Percentiles rank a stretch among this genome's conserved stretches.
Conservation (phyloP, 352 stramenopile species). For the Pythium myriotylum region DNA sequence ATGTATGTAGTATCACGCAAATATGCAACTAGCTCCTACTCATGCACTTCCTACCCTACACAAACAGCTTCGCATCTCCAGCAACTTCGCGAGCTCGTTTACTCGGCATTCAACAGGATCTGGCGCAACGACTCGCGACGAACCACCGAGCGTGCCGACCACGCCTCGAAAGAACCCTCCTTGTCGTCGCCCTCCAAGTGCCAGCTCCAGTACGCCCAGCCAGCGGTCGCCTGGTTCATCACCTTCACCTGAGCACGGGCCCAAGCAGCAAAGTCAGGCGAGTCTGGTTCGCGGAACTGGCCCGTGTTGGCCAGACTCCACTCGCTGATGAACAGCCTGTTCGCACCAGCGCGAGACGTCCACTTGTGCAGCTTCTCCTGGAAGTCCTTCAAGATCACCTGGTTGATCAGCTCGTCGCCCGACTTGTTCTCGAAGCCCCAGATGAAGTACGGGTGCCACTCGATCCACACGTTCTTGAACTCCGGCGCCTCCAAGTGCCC, state of each 20-base stretch:
- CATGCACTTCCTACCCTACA: too few relatives aligned
- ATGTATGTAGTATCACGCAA: too few relatives aligned
- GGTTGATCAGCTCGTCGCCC: conserved; percentile 13
- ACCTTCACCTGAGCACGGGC: conserved; percentile 17
- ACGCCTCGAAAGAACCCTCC: conserved; percentile 17
- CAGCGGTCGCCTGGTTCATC: conserved; percentile 15
- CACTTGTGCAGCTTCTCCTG: conserved; percentile 13
- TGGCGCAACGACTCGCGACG: conserved; percentile 16
- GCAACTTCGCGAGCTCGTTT: too few relatives aligned
- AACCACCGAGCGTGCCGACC: conserved; percentile 15
- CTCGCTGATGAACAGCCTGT: conserved; percentile 30
- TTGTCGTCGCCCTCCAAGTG: conserved; percentile 17
- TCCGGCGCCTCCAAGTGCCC: conserved; percentile 16
- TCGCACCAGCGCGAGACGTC: conserved; percentile 14
- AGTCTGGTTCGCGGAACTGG: too few relatives aligned
- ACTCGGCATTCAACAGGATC: conserved; percentile 11
- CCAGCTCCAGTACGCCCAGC: conserved; percentile 20
- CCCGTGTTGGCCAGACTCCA: conserved; percentile 20
- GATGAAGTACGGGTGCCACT: conserved; percentile 32
- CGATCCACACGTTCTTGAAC: conserved; percentile 26
- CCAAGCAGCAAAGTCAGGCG: too few relatives aligned
- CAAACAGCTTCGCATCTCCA: too few relatives aligned
- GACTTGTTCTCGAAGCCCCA: conserved; percentile 22
- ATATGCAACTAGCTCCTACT: too few relatives aligned
- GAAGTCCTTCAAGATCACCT: conserved; percentile 8